phyloP scores from a whole-genome alignment of 352 stramenopile species.

The Phytophthora idaei region DNA sequence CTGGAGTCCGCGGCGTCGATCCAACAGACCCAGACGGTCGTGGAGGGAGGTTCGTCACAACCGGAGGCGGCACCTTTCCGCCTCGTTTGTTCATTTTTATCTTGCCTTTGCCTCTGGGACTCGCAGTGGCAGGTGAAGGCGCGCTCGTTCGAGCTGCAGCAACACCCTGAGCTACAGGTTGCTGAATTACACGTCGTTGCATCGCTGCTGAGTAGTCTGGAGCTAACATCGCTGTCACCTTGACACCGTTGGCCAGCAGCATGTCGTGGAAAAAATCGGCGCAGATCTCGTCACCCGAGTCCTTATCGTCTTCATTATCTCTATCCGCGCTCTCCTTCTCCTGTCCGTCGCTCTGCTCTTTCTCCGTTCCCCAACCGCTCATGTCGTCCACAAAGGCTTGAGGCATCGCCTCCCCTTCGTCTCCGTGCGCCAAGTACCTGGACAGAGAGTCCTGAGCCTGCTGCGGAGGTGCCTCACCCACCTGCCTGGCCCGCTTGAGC shows the following conservation, averaged over 20 bases:
- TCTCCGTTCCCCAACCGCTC: constrained; percentile 36
- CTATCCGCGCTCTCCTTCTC: constrained; percentile 11
- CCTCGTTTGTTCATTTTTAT: constrained; percentile 3
- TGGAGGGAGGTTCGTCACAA: constrained; percentile 18
- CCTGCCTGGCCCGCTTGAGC: constrained; percentile 27
- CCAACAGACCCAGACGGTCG: constrained; percentile 1
- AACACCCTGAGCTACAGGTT: constrained; percentile 1
- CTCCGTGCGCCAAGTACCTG: constrained; percentile 37
- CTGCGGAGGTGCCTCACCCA: not conserved
- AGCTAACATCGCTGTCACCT: constrained; percentile 21
- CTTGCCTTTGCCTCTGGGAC: constrained; percentile 5
- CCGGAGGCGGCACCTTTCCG: constrained; percentile 8
- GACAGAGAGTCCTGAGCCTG: constrained; percentile 36
- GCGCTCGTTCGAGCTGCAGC: not conserved
- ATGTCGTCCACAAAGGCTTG: constrained; percentile 45
- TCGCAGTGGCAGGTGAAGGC: not conserved
- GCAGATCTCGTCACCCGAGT: constrained; percentile 20
- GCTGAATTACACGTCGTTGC: not conserved
- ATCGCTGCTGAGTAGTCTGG: constrained; percentile 7
- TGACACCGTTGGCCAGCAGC: constrained; percentile 25
- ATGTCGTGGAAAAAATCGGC: constrained; percentile 23
- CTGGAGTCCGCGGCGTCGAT: constrained; percentile 6
- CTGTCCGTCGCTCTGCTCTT: constrained; percentile 5
- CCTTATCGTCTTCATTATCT: constrained; percentile 2
- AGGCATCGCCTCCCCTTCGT: constrained; percentile 23